Evolutionary conservation across 805 yeast genomes (phyloP).

Genomic region (Metschnikowia cerradonensis): DNA sequence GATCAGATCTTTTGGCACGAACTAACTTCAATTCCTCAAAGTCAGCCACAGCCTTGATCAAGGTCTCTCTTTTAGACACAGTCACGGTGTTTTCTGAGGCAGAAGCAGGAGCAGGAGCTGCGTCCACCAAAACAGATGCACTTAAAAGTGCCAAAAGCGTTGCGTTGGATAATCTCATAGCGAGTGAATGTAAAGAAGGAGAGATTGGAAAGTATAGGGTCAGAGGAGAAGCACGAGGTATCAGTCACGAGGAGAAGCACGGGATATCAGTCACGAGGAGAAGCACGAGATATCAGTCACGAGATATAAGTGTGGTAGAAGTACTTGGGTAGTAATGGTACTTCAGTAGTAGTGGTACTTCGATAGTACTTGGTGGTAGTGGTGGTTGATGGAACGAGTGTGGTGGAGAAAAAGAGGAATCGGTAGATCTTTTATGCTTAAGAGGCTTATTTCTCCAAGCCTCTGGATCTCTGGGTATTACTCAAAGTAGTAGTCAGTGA

Average conservation of each 20-base stretch:
- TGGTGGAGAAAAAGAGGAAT: too few species aligned
- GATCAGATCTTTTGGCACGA: slow-evolving; percentile 28
- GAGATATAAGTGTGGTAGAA: too few species aligned
- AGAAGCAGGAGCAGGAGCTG: slow-evolving; percentile 30
- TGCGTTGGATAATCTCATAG: slow-evolving; percentile 32
- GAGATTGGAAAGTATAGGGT: background rate
- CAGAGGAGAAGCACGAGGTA: too few species aligned
- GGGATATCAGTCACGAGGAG: too few species aligned
- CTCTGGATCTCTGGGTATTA: background rate
- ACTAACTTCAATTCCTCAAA: slow-evolving; percentile 19
- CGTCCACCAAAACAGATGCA: slow-evolving; percentile 23
- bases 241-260: background rate
- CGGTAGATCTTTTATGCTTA: too few species aligned
- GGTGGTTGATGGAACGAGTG: background rate
- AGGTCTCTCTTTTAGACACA: slow-evolving; percentile 14
- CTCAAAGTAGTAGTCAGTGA: background rate
- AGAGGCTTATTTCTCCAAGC: background rate
- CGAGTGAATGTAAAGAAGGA: background rate
- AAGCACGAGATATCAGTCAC: too few species aligned
- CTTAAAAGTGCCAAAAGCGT: slow-evolving; percentile 29
- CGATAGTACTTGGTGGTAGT: background rate
- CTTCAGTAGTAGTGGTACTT: background rate
- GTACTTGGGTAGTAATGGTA: too few species aligned
- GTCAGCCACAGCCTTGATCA: slow-evolving; percentile 22
- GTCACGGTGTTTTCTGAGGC: slow-evolving; percentile 5